These are phyloP conservation scores for Cicer judaicum DNA, from an alignment of 306 rosid species.

Conservation along the genomic window DNA sequence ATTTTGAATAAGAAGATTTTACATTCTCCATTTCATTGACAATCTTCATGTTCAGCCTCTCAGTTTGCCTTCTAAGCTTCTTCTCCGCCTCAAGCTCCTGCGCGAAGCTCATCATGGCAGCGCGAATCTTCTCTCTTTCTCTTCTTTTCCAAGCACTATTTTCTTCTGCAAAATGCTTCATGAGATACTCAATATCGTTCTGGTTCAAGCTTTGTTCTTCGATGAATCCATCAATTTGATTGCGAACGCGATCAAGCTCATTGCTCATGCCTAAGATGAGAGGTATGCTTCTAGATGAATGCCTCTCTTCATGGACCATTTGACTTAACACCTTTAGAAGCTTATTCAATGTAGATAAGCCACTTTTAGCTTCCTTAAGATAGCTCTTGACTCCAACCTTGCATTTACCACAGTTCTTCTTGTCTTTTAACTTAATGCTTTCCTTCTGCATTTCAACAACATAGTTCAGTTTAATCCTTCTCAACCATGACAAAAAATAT, in stretches of 20 bases:
- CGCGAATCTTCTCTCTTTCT: conserved; percentile 66
- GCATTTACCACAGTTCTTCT: conserved; percentile 51
- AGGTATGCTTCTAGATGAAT: conserved; percentile 57
- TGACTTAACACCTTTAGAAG: conserved; percentile 76
- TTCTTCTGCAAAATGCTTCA: conserved; percentile 71
- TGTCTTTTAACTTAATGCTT: background rate
- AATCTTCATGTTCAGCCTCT: conserved; percentile 75
- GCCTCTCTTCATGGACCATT: conserved; percentile 58
- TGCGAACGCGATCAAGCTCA: conserved; percentile 69
- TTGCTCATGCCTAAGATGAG: conserved; percentile 64
- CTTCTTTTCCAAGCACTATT: conserved; percentile 70
- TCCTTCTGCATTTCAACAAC: conserved; percentile 37
- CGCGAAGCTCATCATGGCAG: conserved; percentile 52
- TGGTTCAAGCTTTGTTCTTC: conserved; percentile 56
- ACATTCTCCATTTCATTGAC: conserved; percentile 70
- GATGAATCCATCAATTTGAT: conserved; percentile 62
- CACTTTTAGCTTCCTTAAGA: conserved; percentile 75
- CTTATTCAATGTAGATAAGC: conserved; percentile 74
- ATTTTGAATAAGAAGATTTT: conserved; percentile 57
- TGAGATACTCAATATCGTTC: conserved; percentile 57
- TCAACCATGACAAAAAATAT: background rate
- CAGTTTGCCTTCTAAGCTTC: conserved; percentile 78
- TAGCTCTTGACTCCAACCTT: conserved; percentile 51
- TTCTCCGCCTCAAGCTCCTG: conserved; percentile 79
- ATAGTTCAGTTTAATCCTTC: conserved; percentile 38